Evolutionary conservation across 75 land plant species (phyloP).

Genomic region (Cupressus sempervirens): DNA sequence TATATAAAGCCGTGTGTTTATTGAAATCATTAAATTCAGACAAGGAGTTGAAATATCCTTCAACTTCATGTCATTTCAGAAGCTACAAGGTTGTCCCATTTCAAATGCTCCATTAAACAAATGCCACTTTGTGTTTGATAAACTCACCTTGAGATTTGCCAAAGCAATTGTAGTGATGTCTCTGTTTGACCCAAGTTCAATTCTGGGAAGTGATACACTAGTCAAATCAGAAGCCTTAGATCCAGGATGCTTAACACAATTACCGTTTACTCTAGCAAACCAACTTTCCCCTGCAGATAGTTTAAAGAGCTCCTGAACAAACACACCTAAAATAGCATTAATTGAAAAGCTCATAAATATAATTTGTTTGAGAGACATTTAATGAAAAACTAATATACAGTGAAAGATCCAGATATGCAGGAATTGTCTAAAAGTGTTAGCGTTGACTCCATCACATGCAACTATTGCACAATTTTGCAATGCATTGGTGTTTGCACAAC

Average conservation of each 20-base stretch:
- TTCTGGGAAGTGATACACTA: conserved; percentile 28
- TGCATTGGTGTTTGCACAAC: background rate
- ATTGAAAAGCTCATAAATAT: background rate
- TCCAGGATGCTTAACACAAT: conserved; percentile 45
- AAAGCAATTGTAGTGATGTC: conserved; percentile 56
- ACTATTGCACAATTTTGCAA: background rate
- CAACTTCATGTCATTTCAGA: background rate
- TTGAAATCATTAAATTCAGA: background rate
- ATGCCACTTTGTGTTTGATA: background rate
- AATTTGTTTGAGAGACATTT: background rate
- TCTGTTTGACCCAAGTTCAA: conserved; percentile 53
- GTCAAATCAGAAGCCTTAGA: conserved; percentile 38
- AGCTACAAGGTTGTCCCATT: background rate
- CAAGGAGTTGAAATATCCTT: background rate
- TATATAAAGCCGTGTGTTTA: background rate
- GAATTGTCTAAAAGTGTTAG: background rate
- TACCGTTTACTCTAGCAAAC: conserved; percentile 40
- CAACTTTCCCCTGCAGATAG: conserved; percentile 42
- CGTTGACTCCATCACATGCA: background rate
- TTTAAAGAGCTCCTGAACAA: conserved; percentile 48
- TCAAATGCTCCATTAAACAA: background rate
- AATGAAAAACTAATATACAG: background rate
- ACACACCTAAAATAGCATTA: conserved; percentile 1
- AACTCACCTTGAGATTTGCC: conserved; percentile 54
- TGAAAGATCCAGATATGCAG: background rate